These are phyloP conservation scores for Neurospora pannonica DNA, from an alignment of 495 filamentous ascomycete genomes.

Conservation along the genomic window DNA sequence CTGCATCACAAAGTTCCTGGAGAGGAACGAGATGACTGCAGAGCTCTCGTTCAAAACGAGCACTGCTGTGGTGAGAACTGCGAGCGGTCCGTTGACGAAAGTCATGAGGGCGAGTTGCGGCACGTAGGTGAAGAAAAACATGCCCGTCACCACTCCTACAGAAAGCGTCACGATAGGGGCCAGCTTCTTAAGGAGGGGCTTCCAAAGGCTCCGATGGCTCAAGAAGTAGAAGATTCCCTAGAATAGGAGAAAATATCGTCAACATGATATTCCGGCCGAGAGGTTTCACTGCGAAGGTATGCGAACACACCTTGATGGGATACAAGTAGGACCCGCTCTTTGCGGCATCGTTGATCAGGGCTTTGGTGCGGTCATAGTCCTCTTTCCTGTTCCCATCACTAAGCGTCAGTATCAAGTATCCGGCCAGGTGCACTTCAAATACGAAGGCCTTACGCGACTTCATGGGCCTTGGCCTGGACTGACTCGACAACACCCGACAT, in stretches of 20 bases:
- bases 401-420: background rate
- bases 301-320: constrained; percentile 58
- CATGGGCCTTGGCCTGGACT: constrained; percentile 35
- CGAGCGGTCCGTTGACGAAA: constrained; percentile 78
- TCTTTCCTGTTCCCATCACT: constrained; percentile 31
- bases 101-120: constrained; percentile 75
- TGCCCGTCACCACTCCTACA: constrained; percentile 51
- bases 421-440: background rate
- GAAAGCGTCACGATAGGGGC: constrained; percentile 62
- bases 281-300: background rate
- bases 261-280: background rate
- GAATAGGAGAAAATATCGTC: background rate
- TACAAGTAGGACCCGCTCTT: constrained; percentile 74
- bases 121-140: constrained; percentile 88
- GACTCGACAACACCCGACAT: constrained; percentile 15
- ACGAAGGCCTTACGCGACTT: constrained; percentile 35
- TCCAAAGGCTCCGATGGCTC: constrained; percentile 51
- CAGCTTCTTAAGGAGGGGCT: constrained; percentile 61
- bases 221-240: constrained; percentile 68
- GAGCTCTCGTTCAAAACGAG: constrained; percentile 77
- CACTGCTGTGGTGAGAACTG: constrained; percentile 64
- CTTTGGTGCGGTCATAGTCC: constrained; percentile 46
- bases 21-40: constrained; percentile 63
- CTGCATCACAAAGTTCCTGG: constrained; percentile 65
- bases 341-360: constrained; percentile 51